Evolutionary conservation across 2,329 filamentous ascomycete genomes (phyloP).

Genomic region (Atkinsonella texensis): DNA sequence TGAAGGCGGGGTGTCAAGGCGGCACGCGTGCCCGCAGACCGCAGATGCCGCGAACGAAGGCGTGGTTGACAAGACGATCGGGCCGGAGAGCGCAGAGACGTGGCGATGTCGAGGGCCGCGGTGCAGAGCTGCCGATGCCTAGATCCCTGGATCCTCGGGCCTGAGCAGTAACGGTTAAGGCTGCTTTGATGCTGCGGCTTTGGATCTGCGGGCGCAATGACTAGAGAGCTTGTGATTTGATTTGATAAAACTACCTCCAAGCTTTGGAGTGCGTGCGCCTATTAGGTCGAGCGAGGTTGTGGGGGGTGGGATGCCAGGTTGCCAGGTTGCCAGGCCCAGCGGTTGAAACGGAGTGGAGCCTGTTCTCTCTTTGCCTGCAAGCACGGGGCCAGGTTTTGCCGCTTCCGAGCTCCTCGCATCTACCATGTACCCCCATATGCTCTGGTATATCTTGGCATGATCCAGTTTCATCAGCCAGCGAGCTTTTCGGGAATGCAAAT

Average conservation of each 20-base stretch:
- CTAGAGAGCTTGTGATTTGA: not conserved
- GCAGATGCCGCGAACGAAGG: not conserved
- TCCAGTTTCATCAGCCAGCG: not conserved
- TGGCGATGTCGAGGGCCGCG: not conserved
- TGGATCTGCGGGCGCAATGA: not conserved
- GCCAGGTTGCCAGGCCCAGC: no score
- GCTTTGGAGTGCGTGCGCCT: not conserved
- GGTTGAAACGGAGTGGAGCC: no score
- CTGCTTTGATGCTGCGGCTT: not conserved
- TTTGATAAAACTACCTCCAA: not conserved
- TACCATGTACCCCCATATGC: no score
- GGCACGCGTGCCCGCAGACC: slow-evolving; percentile 2
- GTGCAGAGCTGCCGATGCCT: not conserved
- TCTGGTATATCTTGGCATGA: no score
- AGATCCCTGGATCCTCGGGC: not conserved
- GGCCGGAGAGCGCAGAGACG: not conserved
- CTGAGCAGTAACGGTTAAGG: not conserved
- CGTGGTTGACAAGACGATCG: not conserved
- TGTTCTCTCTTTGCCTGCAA: no score
- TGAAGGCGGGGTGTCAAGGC: not conserved
- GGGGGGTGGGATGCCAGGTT: not conserved
- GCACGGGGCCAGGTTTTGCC: slow-evolving; percentile 5
- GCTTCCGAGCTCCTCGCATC: slow-evolving; percentile 3
- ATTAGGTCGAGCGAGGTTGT: not conserved
- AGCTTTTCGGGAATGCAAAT: no score